Conservation (phyloP, 345 rosid species). For the Eucalyptus erythrocorys region DNA sequence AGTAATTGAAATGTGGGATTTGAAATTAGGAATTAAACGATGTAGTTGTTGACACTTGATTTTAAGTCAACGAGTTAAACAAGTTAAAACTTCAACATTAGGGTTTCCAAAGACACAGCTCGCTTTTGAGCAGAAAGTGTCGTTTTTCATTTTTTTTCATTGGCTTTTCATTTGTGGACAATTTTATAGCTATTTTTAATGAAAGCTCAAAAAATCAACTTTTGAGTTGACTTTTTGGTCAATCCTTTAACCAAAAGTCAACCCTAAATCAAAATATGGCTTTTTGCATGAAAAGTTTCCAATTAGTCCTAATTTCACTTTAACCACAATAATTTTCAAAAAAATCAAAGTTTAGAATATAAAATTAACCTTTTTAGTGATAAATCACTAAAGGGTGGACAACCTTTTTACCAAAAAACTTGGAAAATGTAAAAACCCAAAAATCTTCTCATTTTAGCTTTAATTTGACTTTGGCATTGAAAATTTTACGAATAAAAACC, state of each 20-base stretch:
- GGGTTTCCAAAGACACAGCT: too few species aligned
- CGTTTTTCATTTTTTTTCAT: too few species aligned
- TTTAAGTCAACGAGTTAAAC: fast-evolving
- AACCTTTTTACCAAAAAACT: too few species aligned
- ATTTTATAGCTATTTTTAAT: too few species aligned
- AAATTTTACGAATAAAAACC: too few species aligned
- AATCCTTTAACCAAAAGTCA: too few species aligned
- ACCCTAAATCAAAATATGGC: neutral
- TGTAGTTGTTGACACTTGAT: neutral
- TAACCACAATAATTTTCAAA: neutral
- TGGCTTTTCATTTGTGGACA: too few species aligned
- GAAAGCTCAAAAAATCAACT: neutral
- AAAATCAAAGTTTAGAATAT: too few species aligned
- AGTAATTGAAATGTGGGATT: neutral
- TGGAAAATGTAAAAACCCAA: too few species aligned
- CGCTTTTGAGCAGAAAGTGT: neutral
- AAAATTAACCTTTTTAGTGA: too few species aligned
- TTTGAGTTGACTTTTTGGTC: neutral
- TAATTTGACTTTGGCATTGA: neutral
- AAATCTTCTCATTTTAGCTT: neutral
- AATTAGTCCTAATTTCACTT: too few species aligned
- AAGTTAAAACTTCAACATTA: too few species aligned
- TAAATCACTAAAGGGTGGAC: neutral
- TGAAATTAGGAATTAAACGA: neutral
- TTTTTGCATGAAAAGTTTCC: neutral